Percentiles rank a stretch among this genome's conserved stretches.
These are phyloP conservation scores for Lachnellula cervina DNA, from an alignment of 2,329 filamentous ascomycete species.

Conservation along the genomic window DNA sequence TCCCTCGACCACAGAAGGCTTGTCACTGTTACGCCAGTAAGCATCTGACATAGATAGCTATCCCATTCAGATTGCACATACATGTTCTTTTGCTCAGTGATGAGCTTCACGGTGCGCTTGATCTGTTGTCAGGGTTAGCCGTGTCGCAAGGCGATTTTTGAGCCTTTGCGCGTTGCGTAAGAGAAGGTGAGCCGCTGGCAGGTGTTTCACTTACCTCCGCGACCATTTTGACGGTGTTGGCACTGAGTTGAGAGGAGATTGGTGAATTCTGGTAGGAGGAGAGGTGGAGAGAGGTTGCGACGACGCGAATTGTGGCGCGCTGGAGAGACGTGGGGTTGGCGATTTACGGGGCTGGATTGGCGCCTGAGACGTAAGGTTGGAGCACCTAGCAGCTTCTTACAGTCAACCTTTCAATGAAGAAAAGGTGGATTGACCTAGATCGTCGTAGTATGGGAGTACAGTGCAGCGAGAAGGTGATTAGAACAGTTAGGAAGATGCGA, in stretches of 20 bases:
- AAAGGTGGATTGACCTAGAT: no score
- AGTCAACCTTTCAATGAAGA: no score
- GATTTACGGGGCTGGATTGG: not conserved
- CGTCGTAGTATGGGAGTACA: no score
- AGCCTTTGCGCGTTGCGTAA: not conserved
- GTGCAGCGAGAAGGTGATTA: no score
- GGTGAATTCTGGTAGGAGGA: not conserved
- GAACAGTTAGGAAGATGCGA: no score
- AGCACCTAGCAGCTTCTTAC: no score
- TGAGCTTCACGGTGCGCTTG: conserved; percentile 85
- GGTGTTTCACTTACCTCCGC: conserved; percentile 25
- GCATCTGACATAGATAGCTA: not conserved
- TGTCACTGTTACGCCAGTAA: conserved; percentile 51
- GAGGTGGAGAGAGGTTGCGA: conserved; percentile 4
- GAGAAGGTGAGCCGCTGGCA: not conserved
- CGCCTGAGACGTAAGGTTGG: no score
- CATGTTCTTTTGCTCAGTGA: conserved; percentile 81
- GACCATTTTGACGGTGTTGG: conserved; percentile 27
- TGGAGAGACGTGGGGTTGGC: not conserved
- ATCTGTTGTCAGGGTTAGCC: conserved; percentile 41
- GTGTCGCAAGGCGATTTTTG: not conserved
- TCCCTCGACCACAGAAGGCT: conserved; percentile 75
- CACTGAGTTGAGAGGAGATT: not conserved
- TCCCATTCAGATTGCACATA: conserved; percentile 15
- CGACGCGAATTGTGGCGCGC: not conserved